Evolutionary conservation across 805 yeast genomes (phyloP), one percentile per base, ranked within the genome.

Genomic region (Vanderwaltozyma tropicalis): DNA sequence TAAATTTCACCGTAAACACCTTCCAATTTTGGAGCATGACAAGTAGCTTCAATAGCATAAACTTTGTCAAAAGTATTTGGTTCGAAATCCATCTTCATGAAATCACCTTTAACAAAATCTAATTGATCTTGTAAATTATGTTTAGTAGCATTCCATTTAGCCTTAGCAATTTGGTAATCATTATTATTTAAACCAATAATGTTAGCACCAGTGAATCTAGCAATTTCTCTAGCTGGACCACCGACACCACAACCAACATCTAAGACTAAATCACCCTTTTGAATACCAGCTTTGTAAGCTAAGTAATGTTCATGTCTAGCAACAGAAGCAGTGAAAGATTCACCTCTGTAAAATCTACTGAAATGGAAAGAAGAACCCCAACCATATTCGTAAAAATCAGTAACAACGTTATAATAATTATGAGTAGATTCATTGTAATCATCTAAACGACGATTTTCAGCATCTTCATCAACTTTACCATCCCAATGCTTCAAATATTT

Each of bases 191-290:
- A 72, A 36, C 98, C 98, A 45, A 83, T 83, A 59, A 89, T 71
- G 52, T 75, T 67, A 66, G 87, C 80, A 53, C 80, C 86, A 36
- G 97, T 81, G 70, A 89, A 89, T 59, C 95, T 77, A 43, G 81
- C 72, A 55, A 89, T 89, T 68, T 92, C 96, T 64, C 96, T 81
- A 17, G 95, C 96, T 54, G 98, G 98, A 31, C 98, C 98, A 59
- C 98, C 98, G 53, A 89, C 95, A 72, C 98, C 98, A 69, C 98
- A 92, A 34, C 98, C 98, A 41, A 89, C 98, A 60, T 89, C 98
- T 50, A 89, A 72, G 14, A 89, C 98, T 56, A 79, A 78, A 85
- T 82, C 83, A 50, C 77, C 74, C 50, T 78, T 82, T 50, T 69
- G 63, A 53, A 89, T 69, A 44, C 82, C 82, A 74, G 88, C 87